These are phyloP conservation scores for Verticillium nubilum DNA, from an alignment of 2,329 filamentous ascomycete genomes.

Conservation along the genomic window DNA sequence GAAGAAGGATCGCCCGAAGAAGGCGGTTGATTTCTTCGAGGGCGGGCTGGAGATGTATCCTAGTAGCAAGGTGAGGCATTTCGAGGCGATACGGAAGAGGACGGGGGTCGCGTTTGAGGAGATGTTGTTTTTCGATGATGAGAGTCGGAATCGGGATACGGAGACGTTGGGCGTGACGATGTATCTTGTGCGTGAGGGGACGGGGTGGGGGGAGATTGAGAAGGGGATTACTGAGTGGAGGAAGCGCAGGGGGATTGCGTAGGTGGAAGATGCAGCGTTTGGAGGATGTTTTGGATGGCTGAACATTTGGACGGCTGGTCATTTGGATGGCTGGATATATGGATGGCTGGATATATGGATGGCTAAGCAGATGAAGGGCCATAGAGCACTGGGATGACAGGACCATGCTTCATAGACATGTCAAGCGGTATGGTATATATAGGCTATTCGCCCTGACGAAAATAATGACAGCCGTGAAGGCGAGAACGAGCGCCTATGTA, in stretches of 20 bases:
- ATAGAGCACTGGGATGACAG: too few species aligned
- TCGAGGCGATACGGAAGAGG: constrained; percentile 64
- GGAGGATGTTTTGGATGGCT: too few species aligned
- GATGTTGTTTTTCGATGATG: constrained; percentile 96
- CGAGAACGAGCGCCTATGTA: not conserved
- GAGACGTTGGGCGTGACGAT: constrained; percentile 76
- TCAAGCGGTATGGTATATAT: constrained; percentile 2
- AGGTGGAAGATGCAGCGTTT: not conserved
- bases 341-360: too few species aligned
- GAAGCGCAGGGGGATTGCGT: constrained; percentile 51
- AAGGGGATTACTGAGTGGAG: constrained; percentile 78
- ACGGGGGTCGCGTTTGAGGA: constrained; percentile 71
- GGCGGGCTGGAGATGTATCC: constrained; percentile 64
- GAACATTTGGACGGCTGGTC: too few species aligned
- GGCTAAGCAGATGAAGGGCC: too few species aligned
- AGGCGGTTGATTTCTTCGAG: constrained; percentile 55
- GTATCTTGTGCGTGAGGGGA: constrained; percentile 73
- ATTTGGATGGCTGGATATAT: too few species aligned
- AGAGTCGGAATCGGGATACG: constrained; percentile 80
- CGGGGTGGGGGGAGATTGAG: constrained; percentile 72
- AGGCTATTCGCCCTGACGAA: not conserved
- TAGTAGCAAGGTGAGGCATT: constrained; percentile 79
- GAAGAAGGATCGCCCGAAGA: constrained; percentile 27
- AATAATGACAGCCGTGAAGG: not conserved
- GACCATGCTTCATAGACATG: not conserved